Conservation (phyloP, 805 yeast species). For the Lachancea nothofagi region DNA sequence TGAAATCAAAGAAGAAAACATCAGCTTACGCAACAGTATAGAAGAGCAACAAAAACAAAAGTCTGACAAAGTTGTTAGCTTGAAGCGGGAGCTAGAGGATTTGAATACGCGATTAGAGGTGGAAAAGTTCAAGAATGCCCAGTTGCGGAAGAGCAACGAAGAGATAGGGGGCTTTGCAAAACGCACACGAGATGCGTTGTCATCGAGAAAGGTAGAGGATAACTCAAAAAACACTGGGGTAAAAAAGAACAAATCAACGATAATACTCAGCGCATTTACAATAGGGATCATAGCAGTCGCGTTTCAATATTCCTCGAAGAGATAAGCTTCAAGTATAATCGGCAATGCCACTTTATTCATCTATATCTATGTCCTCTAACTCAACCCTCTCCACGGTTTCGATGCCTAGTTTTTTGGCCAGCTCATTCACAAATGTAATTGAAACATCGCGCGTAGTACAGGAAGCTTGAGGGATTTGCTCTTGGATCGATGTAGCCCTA, state of each 20-base stretch:
- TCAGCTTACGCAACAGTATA: slow-evolving; percentile 11
- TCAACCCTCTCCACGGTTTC: slow-evolving; percentile 35
- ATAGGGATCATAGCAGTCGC: slow-evolving; percentile 12
- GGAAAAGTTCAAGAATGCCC: slow-evolving; percentile 29
- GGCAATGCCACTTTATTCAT: background rate
- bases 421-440: slow-evolving; percentile 38
- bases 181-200: slow-evolving; percentile 1
- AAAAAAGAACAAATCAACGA: slow-evolving; percentile 6
- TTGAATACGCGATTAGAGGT: slow-evolving; percentile 32
- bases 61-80: slow-evolving; percentile 16
- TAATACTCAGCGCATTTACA: slow-evolving; percentile 12
- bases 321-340: background rate
- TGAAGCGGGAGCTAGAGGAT: slow-evolving; percentile 29
- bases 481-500: slow-evolving; percentile 48
- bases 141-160: slow-evolving; percentile 14
- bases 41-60: slow-evolving; percentile 13
- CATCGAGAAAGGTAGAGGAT: background rate
- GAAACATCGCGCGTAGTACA: slow-evolving; percentile 38
- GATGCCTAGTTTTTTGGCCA: slow-evolving; percentile 39
- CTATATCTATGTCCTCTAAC: slow-evolving; percentile 29
- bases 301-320: slow-evolving; percentile 11
- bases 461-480: slow-evolving; percentile 24
- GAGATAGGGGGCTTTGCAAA: background rate
- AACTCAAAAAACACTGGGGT: background rate
- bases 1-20: slow-evolving; percentile 16